A percentile compares a stretch with the other conserved stretches of the same genome.
phyloP scores from a whole-genome alignment of 805 yeast genomes.

The Pichia paraexigua region DNA sequence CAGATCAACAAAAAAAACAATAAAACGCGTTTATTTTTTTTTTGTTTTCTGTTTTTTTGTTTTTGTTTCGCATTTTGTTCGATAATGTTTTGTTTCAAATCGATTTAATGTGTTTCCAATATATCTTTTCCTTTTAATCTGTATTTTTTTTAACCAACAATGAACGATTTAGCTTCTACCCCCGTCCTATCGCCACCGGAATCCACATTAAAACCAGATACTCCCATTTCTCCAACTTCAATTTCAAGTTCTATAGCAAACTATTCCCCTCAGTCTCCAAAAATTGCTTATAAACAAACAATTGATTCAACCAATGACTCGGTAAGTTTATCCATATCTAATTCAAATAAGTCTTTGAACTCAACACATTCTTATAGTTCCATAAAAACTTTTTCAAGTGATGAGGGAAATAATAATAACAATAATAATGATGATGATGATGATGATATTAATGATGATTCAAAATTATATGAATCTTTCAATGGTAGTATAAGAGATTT shows the following conservation, averaged over 20 bases:
- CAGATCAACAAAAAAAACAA: no score
- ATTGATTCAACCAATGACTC: not conserved
- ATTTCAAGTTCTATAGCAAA: constrained; percentile 7
- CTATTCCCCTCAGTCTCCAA: constrained; percentile 9
- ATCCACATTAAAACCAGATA: not conserved
- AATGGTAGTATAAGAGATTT: constrained; percentile 11
- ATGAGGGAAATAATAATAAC: not conserved
- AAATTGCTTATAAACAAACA: constrained; percentile 5
- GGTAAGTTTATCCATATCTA: not conserved
- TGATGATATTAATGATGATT: constrained; percentile 3
- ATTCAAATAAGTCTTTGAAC: not conserved
- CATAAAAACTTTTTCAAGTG: constrained; percentile 12
- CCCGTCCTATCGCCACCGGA: not conserved
- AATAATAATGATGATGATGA: constrained; percentile 3
- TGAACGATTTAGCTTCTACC: not conserved
- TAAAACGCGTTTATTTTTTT: not conserved
- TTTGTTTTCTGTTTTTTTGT: not conserved
- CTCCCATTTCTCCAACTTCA: constrained; percentile 2
- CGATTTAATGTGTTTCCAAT: not conserved
- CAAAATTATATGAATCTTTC: constrained; percentile 10
- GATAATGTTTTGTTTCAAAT: no score
- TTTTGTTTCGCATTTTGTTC: not conserved
- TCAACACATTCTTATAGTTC: not conserved
- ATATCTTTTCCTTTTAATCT: not conserved
- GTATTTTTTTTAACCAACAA: not conserved